Base-by-base conservation (phyloP, 1,284 basidiomycete species). In the Puccinia triticina region DNA sequence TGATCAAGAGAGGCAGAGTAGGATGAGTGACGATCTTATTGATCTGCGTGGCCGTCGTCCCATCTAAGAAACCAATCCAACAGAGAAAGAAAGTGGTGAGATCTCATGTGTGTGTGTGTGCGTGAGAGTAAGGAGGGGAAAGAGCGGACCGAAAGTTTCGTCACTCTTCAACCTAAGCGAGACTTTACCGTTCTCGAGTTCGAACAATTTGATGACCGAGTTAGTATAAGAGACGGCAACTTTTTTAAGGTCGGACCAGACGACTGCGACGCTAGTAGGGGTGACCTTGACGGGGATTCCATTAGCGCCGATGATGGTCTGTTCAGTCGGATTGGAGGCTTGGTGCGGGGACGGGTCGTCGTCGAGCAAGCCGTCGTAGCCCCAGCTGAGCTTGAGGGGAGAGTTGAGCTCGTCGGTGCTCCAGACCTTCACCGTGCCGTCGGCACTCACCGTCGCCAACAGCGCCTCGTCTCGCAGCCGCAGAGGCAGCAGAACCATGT, bases 341-440 rank as follows among this genome's bases (percentile, higher is more conserved):
- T n/a, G 61, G 3, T 0, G 10, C 34, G 34, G 23, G 26, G 67
- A 21, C 8, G 16, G n/a, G 32, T n/a, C 29, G 0, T 77, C 75
- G 43, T 77, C 75, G 10, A 61, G n/a, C 21, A 32, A 61, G 46
- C 78, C 93, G 83, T 89, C 87, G 88, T 93, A 95, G 48, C 91
- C 91, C 93, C 94, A 95, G 67, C 91, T 92, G 82, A 94, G 87
- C 85, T 89, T 91, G 79, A 94, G 88, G 4, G 90, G 90, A 18
- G 89, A 89, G 57, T 83, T 23, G 50, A 83, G 29, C 37, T 83
- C 66, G 90, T 90, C 34, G 90, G 88, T 37, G 90, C 93, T 92
- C 96, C 96, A 99, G 12, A 98, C 91, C 87, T 97, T 97, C 84
- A 98, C 92, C 0, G 91, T 89, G 18, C 96, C 96, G 86, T 98